Percentiles rank a stretch among this genome's conserved stretches.
Conservation (phyloP, 192 early-diverging fungal species). For the Lobosporangium transversale region DNA sequence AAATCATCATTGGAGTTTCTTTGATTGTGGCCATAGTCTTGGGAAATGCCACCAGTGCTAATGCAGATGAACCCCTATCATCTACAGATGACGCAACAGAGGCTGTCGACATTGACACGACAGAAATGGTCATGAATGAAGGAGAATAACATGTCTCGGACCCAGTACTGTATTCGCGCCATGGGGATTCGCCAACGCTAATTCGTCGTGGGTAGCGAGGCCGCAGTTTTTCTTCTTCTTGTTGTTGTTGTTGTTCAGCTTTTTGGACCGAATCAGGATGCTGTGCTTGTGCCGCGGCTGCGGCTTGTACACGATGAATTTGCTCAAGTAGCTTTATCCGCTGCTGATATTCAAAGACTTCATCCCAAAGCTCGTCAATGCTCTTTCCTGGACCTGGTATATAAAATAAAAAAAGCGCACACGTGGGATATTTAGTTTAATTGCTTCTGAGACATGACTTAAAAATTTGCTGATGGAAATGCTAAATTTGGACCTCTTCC, state of each 20-base stretch:
- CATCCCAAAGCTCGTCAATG: slow-evolving; percentile 41
- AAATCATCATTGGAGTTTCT: slow-evolving; percentile 3
- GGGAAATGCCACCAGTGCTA: neutral
- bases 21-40: neutral
- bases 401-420: neutral
- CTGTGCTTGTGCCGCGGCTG: neutral
- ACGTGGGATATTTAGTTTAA: no score
- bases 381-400: slow-evolving; percentile 37
- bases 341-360: slow-evolving; percentile 46
- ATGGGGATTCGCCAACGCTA: no score
- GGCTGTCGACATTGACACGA: neutral
- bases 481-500: no score
- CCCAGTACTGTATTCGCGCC: slow-evolving; percentile 3
- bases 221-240: no score
- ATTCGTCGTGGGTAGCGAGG: no score
- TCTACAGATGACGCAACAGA: no score
- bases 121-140: neutral
- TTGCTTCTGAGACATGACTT: no score
- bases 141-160: slow-evolving; percentile 5
- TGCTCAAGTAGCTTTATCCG: slow-evolving; percentile 32
- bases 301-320: slow-evolving; percentile 17
- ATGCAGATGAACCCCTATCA: neutral
- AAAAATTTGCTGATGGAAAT: no score
- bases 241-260: no score
- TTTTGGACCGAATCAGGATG: neutral